Percentiles rank a stretch among this genome's conserved stretches.
phyloP scores from a whole-genome alignment of 176 grass and related monocot genomes.

The Pontederia paniculata region DNA sequence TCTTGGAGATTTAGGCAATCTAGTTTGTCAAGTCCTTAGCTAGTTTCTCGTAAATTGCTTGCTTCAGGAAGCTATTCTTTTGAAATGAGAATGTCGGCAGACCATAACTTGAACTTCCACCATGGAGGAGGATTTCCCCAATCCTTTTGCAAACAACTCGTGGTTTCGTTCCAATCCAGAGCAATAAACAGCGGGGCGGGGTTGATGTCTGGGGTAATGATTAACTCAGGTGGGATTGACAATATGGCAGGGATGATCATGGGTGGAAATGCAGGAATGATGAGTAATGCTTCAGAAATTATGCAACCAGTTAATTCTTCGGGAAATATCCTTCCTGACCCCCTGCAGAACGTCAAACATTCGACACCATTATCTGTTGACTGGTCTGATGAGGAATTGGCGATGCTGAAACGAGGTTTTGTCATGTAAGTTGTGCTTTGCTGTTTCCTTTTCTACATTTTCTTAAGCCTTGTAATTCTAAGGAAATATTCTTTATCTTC shows the following conservation, averaged over 20 bases:
- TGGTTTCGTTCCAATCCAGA: constrained; percentile 81
- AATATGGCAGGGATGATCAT: constrained; percentile 32
- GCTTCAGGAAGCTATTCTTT: background rate
- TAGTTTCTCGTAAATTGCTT: background rate
- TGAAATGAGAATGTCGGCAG: constrained; percentile 43
- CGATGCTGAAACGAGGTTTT: constrained; percentile 62
- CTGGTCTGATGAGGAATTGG: constrained; percentile 61
- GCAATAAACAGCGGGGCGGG: background rate
- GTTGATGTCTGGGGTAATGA: constrained; percentile 27
- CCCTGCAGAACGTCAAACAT: constrained; percentile 47
- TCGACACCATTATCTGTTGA: constrained; percentile 34
- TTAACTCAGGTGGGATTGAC: constrained; percentile 27
- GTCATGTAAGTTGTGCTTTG: constrained; percentile 25
- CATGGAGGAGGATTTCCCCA: constrained; percentile 41
- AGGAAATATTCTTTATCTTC: background rate
- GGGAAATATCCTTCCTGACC: constrained; percentile 25
- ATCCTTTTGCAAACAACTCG: constrained; percentile 53
- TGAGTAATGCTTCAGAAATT: constrained; percentile 28
- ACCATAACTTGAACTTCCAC: constrained; percentile 79
- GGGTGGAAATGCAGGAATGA: constrained; percentile 25
- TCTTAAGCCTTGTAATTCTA: too few relatives aligned
- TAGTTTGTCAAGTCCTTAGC: too few relatives aligned
- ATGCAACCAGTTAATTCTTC: constrained; percentile 43
- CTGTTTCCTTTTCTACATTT: background rate
- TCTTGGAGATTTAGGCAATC: too few relatives aligned